Evolutionary conservation across 2,329 filamentous ascomycete genomes (phyloP).

Genomic region (Fusarium devonianum): DNA sequence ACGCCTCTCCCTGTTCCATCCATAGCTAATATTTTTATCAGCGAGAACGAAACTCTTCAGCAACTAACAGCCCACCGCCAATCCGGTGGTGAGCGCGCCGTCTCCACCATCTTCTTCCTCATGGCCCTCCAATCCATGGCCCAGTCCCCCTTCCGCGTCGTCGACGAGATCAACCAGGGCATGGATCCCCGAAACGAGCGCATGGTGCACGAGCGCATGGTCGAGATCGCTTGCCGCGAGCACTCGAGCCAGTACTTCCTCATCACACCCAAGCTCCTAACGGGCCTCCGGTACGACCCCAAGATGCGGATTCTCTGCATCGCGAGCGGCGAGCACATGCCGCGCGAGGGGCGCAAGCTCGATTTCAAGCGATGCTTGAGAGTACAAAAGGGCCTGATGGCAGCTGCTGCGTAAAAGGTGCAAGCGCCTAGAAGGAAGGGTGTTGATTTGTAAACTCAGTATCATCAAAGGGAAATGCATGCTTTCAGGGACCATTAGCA

Average conservation of each 20-base stretch:
- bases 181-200: constrained; percentile 99
- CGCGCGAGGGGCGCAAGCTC: constrained; percentile 58
- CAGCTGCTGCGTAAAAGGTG: constrained; percentile 37
- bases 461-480: not conserved
- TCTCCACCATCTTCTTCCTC: constrained; percentile 98
- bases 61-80: constrained; percentile 90
- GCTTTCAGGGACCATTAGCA: not conserved
- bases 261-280: constrained; percentile 94
- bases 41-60: constrained; percentile 82
- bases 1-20: not conserved
- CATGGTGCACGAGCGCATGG: constrained; percentile 97
- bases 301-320: constrained; percentile 96
- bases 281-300: constrained; percentile 81
- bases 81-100: constrained; percentile 93
- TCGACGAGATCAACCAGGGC: constrained; percentile 99
- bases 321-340: constrained; percentile 82
- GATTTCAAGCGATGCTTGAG: constrained; percentile 57
- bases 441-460: not conserved
- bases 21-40: constrained; percentile 43
- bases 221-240: constrained; percentile 91
- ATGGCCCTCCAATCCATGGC: constrained; percentile 97
- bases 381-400: constrained; percentile 52
- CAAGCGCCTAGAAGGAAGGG: too few relatives aligned
- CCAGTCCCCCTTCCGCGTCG: constrained; percentile 93
- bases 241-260: constrained; percentile 90